These are phyloP conservation scores for Gamarada debralockiae DNA, from an alignment of 495 filamentous ascomycete genomes.

Conservation along the genomic window DNA sequence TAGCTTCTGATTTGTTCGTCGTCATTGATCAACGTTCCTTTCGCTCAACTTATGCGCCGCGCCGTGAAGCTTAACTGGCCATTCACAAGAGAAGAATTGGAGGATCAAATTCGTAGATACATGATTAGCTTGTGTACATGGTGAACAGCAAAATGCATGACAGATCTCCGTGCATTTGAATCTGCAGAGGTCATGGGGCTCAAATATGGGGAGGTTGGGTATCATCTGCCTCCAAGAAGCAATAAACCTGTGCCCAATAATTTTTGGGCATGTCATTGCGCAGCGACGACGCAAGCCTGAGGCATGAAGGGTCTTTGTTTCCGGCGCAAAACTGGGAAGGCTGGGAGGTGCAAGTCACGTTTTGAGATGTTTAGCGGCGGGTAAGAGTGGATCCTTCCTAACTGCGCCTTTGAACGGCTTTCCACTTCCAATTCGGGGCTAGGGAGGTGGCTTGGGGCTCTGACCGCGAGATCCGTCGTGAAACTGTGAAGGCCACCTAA, in stretches of 20 bases:
- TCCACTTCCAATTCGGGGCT: background rate
- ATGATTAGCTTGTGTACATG: slow-evolving; percentile 12
- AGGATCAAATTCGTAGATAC: slow-evolving; percentile 6
- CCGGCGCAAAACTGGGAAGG: too few relatives aligned
- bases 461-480: too few relatives aligned
- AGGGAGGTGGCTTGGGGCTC: background rate
- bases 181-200: background rate
- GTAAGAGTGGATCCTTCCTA: too few relatives aligned
- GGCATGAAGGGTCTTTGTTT: too few relatives aligned
- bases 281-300: too few relatives aligned
- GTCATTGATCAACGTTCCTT: slow-evolving; percentile 14
- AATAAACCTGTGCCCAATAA: too few relatives aligned
- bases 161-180: background rate
- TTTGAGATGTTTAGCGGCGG: background rate
- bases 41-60: slow-evolving; percentile 13
- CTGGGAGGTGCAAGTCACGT: background rate
- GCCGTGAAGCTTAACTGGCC: slow-evolving; percentile 4
- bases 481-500: slow-evolving; percentile 12
- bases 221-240: too few relatives aligned
- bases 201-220: slow-evolving; percentile 16
- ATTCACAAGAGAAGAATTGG: slow-evolving; percentile 3
- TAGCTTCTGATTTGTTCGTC: slow-evolving; percentile 3
- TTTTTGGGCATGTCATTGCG: too few relatives aligned
- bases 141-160: background rate
- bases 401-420: too few relatives aligned